phyloP scores from a whole-genome alignment of 306 rosid species.

The Quercus dentata region DNA sequence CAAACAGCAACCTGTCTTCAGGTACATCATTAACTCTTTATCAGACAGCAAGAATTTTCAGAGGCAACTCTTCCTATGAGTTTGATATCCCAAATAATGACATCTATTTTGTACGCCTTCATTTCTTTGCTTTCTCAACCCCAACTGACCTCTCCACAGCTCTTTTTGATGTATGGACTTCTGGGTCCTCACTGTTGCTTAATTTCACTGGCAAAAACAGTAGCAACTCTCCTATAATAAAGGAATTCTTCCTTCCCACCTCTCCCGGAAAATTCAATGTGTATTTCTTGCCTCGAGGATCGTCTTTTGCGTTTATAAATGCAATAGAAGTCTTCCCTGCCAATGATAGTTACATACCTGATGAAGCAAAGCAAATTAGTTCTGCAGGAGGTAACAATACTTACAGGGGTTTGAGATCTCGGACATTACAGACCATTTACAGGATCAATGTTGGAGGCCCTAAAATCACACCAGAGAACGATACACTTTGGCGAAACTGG shows the following conservation, averaged over 20 bases:
- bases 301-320: constrained; percentile 50
- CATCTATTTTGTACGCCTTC: constrained; percentile 41
- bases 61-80: constrained; percentile 15
- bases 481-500: constrained; percentile 32
- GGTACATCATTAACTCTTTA: constrained; percentile 8
- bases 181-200: constrained; percentile 23
- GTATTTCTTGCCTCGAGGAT: constrained; percentile 23
- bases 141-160: constrained; percentile 23
- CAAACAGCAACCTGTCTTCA: background rate
- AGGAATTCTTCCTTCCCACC: constrained; percentile 31
- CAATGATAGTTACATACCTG: constrained; percentile 7
- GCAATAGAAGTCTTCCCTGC: constrained; percentile 51
- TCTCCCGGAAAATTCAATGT: constrained; percentile 4
- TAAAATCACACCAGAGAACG: background rate
- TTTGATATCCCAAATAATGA: constrained; percentile 13
- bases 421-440: constrained; percentile 21
- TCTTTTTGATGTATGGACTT: constrained; percentile 34
- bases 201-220: constrained; percentile 19
- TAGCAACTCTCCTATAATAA: constrained; percentile 4
- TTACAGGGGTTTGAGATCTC: background rate
- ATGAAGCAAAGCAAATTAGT: background rate
- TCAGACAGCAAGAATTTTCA: constrained; percentile 31
- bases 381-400: background rate
- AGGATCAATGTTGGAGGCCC: constrained; percentile 41
- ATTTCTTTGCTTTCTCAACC: constrained; percentile 37